Evolutionary conservation across 139 green algal genomes (phyloP).

Genomic region (Chlamydomonas eustigma): DNA sequence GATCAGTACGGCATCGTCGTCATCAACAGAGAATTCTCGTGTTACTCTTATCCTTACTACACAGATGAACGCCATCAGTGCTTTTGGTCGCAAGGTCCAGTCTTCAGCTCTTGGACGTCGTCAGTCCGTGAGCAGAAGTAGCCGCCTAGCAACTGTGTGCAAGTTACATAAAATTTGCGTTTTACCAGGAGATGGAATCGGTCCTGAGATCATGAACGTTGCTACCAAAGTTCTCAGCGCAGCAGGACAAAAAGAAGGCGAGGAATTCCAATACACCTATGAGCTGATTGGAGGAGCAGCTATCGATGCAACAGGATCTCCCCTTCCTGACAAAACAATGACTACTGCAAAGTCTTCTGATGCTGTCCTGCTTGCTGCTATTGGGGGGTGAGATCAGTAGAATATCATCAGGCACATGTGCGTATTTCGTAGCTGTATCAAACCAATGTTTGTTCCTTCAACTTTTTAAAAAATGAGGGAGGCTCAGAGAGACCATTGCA

Average conservation of each 20-base stretch:
- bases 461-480: no score
- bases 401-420: not conserved
- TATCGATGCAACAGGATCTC: conserved; percentile 85
- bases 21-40: no score
- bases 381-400: conserved; percentile 63
- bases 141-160: conserved; percentile 13
- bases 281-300: conserved; percentile 90
- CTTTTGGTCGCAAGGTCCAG: no score
- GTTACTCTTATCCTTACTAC: no score
- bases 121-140: not conserved
- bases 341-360: conserved; percentile 78
- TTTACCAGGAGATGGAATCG: conserved; percentile 88
- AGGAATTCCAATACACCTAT: conserved; percentile 78
- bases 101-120: not conserved
- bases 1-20: no score
- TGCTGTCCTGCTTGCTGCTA: conserved; percentile 89
- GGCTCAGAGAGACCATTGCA: no score
- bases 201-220: conserved; percentile 92
- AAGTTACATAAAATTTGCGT: conserved; percentile 22
- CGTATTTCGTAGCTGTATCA: not conserved
- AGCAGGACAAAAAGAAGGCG: conserved; percentile 60
- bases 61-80: no score
- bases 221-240: conserved; percentile 71
- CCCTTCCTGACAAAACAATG: conserved; percentile 85
- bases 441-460: no score